These are phyloP conservation scores for Cutaneotrichosporon sp. DNA, from an alignment of 1,284 basidiomycete species.

Conservation along the genomic window DNA sequence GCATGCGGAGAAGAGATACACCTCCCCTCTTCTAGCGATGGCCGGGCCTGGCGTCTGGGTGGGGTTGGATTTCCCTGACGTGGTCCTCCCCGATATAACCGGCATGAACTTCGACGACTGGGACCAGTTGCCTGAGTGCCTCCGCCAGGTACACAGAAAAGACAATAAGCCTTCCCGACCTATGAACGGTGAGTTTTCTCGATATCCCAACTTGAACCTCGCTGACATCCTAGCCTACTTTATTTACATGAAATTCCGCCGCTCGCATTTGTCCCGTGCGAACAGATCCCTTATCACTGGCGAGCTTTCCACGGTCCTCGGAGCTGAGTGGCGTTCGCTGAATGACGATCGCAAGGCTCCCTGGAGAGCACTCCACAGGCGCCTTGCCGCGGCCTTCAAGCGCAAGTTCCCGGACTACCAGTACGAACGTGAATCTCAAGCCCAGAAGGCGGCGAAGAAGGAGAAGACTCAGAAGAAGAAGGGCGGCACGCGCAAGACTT, in stretches of 20 bases:
- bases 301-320: constrained; percentile 26
- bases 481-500: background rate
- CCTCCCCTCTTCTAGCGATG: no score
- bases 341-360: constrained; percentile 21
- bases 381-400: constrained; percentile 27
- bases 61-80: constrained; percentile 14
- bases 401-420: constrained; percentile 31
- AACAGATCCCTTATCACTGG: constrained; percentile 26
- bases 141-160: constrained; percentile 26
- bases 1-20: no score
- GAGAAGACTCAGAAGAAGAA: constrained; percentile 6
- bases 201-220: background rate
- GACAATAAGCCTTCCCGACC: constrained; percentile 19
- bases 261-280: constrained; percentile 23
- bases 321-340: constrained; percentile 26
- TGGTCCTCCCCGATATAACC: constrained; percentile 21
- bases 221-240: constrained; percentile 21
- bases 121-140: constrained; percentile 26
- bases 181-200: constrained; percentile 24
- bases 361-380: constrained; percentile 25
- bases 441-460: no score
- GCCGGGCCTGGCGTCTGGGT: no score
- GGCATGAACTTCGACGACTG: constrained; percentile 29
- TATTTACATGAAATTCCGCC: constrained; percentile 27
- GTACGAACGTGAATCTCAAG: constrained; percentile 31